These are phyloP conservation scores for Tricholoma matsutake DNA, from an alignment of 768 basidiomycete species.

Conservation along the genomic window DNA sequence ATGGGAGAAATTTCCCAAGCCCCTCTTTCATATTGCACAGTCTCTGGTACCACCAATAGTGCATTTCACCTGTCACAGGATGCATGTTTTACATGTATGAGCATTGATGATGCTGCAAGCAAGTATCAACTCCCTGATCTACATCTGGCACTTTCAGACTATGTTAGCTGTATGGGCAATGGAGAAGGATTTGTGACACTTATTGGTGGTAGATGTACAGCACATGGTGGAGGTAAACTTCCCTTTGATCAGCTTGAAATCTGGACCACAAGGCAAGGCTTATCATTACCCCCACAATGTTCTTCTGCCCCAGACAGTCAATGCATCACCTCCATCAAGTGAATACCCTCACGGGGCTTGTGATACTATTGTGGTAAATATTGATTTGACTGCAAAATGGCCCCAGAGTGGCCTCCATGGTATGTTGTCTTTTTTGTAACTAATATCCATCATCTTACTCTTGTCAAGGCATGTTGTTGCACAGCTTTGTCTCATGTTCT, in stretches of 20 bases:
- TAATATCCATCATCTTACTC: neutral
- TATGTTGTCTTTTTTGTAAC: neutral
- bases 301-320: neutral
- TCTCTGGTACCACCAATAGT: neutral
- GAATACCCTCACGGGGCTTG: neutral
- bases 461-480: neutral
- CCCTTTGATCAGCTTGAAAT: slow-evolving; percentile 13
- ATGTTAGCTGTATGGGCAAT: neutral
- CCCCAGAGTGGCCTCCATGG: neutral
- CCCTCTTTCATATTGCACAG: neutral
- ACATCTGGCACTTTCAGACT: neutral
- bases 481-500: neutral
- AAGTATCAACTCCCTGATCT: slow-evolving; percentile 10
- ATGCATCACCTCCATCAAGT: neutral
- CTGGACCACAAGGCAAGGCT: neutral
- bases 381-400: neutral
- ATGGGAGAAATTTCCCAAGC: neutral
- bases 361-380: neutral
- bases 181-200: neutral
- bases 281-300: neutral
- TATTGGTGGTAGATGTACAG: too few relatives aligned
- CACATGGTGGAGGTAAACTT: slow-evolving; percentile 4
- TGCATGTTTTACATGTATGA: neutral
- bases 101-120: neutral
- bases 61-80: slow-evolving; percentile 10